Evolutionary conservation across 768 basidiomycete genomes (phyloP).

Genomic region (Sistotremastrum niveocremeum): DNA sequence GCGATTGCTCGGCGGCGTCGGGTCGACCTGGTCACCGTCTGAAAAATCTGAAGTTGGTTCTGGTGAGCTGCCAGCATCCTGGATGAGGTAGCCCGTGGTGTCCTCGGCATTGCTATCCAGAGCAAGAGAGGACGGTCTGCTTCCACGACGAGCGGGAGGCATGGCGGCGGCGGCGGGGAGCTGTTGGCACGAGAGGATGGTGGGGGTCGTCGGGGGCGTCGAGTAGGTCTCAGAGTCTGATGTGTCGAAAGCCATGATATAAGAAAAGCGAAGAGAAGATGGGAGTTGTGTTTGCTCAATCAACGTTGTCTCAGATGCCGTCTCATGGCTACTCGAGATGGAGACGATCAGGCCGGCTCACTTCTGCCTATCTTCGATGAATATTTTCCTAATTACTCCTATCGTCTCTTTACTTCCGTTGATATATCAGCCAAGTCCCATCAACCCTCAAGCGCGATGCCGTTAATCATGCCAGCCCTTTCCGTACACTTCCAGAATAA

Average conservation of each 20-base stretch:
- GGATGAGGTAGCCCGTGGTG: slow-evolving; percentile 30
- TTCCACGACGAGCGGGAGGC: not conserved
- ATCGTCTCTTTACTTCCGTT: no score
- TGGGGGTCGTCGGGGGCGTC: slow-evolving; percentile 5
- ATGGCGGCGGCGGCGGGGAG: not conserved
- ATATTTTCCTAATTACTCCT: no score
- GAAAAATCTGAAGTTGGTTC: slow-evolving; percentile 6
- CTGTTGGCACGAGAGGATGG: slow-evolving; percentile 1
- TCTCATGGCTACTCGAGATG: no score
- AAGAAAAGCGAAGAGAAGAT: no score
- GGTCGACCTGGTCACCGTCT: slow-evolving; percentile 10
- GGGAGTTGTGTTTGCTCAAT: no score
- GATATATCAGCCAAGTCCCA: no score
- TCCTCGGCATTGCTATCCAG: slow-evolving; percentile 25
- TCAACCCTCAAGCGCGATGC: no score
- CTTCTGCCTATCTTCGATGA: no score
- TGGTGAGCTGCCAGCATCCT: slow-evolving; percentile 16
- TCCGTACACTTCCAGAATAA: no score
- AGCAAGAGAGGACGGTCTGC: slow-evolving; percentile 27
- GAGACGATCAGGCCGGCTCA: no score
- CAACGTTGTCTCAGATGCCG: no score
- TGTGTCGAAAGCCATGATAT: not conserved
- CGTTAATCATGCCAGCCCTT: no score
- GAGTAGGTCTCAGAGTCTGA: slow-evolving; percentile 2
- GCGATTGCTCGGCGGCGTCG: slow-evolving; percentile 6